Conservation (phyloP, 2,329 filamentous ascomycete species). For the Arthrobotrys entomopaga region DNA sequence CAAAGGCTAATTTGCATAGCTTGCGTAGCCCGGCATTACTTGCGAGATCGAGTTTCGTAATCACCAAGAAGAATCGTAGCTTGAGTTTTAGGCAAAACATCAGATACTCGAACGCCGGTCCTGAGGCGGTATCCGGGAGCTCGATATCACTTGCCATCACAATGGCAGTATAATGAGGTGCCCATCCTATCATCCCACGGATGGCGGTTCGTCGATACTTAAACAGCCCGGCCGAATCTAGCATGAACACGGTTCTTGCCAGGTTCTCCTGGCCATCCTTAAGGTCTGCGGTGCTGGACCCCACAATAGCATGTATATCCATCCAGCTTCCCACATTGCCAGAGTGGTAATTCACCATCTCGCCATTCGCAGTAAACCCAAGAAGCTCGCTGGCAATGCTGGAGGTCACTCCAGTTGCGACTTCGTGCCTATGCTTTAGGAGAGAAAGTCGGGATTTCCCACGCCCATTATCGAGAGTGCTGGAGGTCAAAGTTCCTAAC, state of each 20-base stretch:
- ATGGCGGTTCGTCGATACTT: constrained; percentile 89
- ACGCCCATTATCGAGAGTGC: constrained; percentile 87
- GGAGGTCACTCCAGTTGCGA: constrained; percentile 89
- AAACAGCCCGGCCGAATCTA: constrained; percentile 90
- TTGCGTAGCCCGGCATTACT: constrained; percentile 76
- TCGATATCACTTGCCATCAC: constrained; percentile 84
- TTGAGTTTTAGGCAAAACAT: constrained; percentile 84
- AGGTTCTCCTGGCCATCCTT: constrained; percentile 61
- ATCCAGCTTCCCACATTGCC: constrained; percentile 91
- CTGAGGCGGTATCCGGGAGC: constrained; percentile 71
- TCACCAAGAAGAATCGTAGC: constrained; percentile 79
- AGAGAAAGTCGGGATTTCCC: constrained; percentile 89
- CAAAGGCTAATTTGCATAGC: constrained; percentile 78
- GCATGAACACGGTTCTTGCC: constrained; percentile 84
- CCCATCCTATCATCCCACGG: constrained; percentile 91
- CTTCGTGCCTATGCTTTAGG: constrained; percentile 91
- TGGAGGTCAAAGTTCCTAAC: constrained; percentile 86
- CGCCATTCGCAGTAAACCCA: constrained; percentile 73
- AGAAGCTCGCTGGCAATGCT: constrained; percentile 94
- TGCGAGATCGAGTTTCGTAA: constrained; percentile 91
- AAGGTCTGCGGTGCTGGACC: constrained; percentile 50
- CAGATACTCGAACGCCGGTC: constrained; percentile 70
- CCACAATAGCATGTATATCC: constrained; percentile 85
- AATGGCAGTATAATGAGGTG: constrained; percentile 89
- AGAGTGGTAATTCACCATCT: constrained; percentile 82